Conservation (phyloP, 768 basidiomycete genomes). For the Termitomyces sp. region DNA sequence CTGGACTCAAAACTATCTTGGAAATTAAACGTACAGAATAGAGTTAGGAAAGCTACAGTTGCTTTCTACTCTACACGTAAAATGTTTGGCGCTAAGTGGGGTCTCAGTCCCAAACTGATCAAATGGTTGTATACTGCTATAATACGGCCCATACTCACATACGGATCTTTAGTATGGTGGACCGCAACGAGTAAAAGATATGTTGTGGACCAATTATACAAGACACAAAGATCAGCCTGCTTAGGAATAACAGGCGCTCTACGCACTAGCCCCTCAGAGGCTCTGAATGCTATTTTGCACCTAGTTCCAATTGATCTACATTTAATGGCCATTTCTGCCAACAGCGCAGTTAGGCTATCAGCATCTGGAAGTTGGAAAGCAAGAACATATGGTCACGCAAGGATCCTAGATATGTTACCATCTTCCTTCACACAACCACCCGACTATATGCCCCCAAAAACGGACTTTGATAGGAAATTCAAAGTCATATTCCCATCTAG, state of each 20-base stretch:
- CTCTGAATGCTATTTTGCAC: not conserved
- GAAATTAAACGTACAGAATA: not conserved
- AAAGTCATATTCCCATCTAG: not conserved
- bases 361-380: not conserved
- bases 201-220: no score
- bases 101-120: not conserved
- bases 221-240: not conserved
- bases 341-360: not conserved
- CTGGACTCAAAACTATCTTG: not conserved
- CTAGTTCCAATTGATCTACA: not conserved
- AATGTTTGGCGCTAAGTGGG: not conserved
- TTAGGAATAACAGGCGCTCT: not conserved
- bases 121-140: not conserved
- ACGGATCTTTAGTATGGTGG: not conserved
- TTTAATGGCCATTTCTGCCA: not conserved
- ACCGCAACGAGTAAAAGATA: no score
- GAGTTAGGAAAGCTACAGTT: not conserved
- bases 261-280: not conserved
- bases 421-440: not conserved
- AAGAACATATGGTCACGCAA: not conserved
- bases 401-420: not conserved
- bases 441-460: not conserved
- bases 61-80: not conserved
- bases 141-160: not conserved
- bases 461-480: not conserved